Base-by-base conservation (phyloP, 345 rosid genomes). In the Corchorus capsularis region DNA sequence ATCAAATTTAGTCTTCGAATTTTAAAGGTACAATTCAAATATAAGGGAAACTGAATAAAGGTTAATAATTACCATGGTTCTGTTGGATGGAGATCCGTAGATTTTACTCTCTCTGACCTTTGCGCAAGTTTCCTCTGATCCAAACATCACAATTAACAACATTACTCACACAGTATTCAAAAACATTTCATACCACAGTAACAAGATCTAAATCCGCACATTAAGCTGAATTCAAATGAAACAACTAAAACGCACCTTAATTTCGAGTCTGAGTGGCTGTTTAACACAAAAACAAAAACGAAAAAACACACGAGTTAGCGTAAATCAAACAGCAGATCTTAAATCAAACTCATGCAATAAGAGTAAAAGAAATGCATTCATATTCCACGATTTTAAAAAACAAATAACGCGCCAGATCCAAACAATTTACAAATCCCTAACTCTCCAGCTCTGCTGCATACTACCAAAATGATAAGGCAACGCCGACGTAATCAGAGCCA, bases 61-160 rank as follows among this genome's bases (percentile, higher is more conserved):
- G 34, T 20, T 46, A 13, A 47, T 62, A 78, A 50, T 79, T 77
- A 91, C 96, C 93, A 88, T 91, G 96, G 92, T 78, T 91, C 85
- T 22, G 89, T 87, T 14, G 90, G 91, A 77, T 89, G 96, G 15
- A 91, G 84, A 82, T 91, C 92, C 22, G 88, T 87, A 11, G 90
- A 89, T 74, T 91, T 91, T 53, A 90, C 96, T 80, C 94, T 81
- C 63, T 88, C 94, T 14, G 90, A 91, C 73, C 83, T 69, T 66
- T 88, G 89, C 69, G 85, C 82, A 47, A 89, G 70, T 79, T 86
- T 81, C 67, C 75, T 91, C 94, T 91, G 90, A 79, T 81, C 73
- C 85, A 75, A 16, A 72, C 70, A 79, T 60, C 8, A 69, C 64
- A 27, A 6, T 62, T 54, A 61, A 77, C n/a, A 65, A 65, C 52